Evolutionary conservation across 768 basidiomycete species (phyloP), one percentile per base, ranked within the genome.

Genomic region (Agaricus sinodeliciosus): DNA sequence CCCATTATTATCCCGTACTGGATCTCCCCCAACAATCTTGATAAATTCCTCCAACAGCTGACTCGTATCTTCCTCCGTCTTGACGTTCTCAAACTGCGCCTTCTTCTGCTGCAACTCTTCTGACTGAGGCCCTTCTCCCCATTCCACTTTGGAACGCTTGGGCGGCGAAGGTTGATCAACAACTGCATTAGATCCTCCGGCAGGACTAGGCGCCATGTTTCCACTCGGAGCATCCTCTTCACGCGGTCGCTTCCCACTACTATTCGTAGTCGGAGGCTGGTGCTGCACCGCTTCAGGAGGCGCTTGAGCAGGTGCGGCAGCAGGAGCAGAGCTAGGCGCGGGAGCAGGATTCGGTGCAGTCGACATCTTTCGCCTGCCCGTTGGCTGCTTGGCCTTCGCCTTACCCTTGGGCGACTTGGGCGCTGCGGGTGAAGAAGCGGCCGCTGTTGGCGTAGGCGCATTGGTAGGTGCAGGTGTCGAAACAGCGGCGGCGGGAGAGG

Each of bases 351-450:
- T 52, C 19, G 65, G 56, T 45, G 60, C 61, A 5, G 69, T 61
- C 60, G 73, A 63, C 56, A 67, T 43, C 37, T 65, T 62, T 9
- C 69, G 68, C 45, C 72, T 60, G 9, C 60, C 55, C 36, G 64
- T 51, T 7, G 60, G n/a, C 9, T 59, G 58, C 34, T 77, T 82
- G 13, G 72, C 51, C 65, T 80, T 86, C n/a, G 71, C 61, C 63
- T 80, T 87, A 48, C 64, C 64, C 61, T 82, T 86, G 0, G 88
- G 88, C 3, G 88, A 89, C 65, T 83, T 89, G 1, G 85, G 79
- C 4, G 76, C 76, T 60, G 79, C 79, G 1, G 87, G 86, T 9
- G 85, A 86, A 31, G 77, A 73, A 22, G 74, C 72, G 19, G 74
- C 69, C 15, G 75, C 68, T 9, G 73, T 74, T 9, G 84, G 82